Conservation (phyloP, 2,329 filamentous ascomycete genomes). For the Cladosporium sp. region DNA sequence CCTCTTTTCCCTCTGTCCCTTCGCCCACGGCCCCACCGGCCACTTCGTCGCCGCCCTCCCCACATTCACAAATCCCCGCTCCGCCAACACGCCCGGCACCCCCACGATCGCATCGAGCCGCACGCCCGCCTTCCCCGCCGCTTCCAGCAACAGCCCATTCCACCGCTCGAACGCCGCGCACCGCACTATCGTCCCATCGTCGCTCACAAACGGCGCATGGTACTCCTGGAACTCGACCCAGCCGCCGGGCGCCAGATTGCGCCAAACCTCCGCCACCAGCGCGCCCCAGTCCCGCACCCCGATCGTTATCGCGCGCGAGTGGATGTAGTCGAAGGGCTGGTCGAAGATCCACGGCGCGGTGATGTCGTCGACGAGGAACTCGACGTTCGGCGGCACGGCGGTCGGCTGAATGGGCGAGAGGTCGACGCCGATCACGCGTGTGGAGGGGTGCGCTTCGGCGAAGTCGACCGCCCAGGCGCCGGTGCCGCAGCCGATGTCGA, state of each 20-base stretch:
- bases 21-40: conserved; percentile 11
- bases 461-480: conserved; percentile 34
- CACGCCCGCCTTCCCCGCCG: neutral
- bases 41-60: conserved; percentile 5
- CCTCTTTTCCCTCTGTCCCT: conserved; percentile 7
- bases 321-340: conserved; percentile 33
- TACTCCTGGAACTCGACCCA: conserved; percentile 16
- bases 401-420: conserved; percentile 43
- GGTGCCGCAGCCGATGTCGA: conserved; percentile 46
- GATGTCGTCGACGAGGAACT: conserved; percentile 44
- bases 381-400: conserved; percentile 42
- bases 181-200: conserved; percentile 8
- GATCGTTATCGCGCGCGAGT: conserved; percentile 41
- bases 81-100: neutral
- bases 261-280: conserved; percentile 13
- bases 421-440: conserved; percentile 36
- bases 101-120: conserved; percentile 7
- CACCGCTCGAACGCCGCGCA: conserved; percentile 6
- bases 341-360: conserved; percentile 35
- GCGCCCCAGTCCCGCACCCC: conserved; percentile 39
- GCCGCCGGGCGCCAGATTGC: conserved; percentile 16
- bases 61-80: neutral
- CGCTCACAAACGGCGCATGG: conserved; percentile 6
- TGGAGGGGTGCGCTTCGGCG: conserved; percentile 14
- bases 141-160: neutral